Conservation (phyloP, 2,329 filamentous ascomycete species). For the Elsinoe ampelina region DNA sequence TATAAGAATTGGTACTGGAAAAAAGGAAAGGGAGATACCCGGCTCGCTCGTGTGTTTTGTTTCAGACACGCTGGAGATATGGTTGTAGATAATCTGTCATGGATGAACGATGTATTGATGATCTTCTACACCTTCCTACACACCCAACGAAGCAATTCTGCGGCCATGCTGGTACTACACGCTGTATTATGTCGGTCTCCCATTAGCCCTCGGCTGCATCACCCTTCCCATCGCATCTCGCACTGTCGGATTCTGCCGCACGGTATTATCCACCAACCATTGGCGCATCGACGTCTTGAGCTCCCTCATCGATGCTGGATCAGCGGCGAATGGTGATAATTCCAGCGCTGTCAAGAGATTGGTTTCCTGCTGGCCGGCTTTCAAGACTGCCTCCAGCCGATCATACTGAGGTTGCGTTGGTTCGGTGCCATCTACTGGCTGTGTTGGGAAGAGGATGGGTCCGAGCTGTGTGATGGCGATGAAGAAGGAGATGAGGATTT, state of each 20-base stretch:
- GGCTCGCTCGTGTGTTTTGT: too few species aligned
- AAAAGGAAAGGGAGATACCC: too few species aligned
- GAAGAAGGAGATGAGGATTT: conserved; percentile 66
- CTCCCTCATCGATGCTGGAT: conserved; percentile 53
- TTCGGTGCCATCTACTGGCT: conserved; percentile 13
- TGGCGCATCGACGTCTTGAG: conserved; percentile 68
- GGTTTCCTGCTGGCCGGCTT: conserved; percentile 59
- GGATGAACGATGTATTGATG: too few species aligned
- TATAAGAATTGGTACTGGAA: too few species aligned
- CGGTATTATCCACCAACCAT: conserved; percentile 80
- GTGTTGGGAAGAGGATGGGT: conserved; percentile 46
- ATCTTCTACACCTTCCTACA: too few species aligned
- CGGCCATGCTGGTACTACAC: not conserved
- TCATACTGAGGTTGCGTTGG: conserved; percentile 53
- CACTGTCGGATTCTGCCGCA: conserved; percentile 71
- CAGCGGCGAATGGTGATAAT: conserved; percentile 69
- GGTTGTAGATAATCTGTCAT: too few species aligned
- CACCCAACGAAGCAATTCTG: too few species aligned
- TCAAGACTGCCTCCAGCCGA: conserved; percentile 53
- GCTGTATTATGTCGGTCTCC: not conserved
- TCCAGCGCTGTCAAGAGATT: conserved; percentile 64
- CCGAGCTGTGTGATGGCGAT: conserved; percentile 77
- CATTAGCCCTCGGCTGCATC: conserved; percentile 46
- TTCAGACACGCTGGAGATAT: too few species aligned
- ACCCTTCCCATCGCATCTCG: conserved; percentile 64